These are phyloP conservation scores for Fusarium xylarioides DNA, from an alignment of 2,329 filamentous ascomycete species.

Conservation along the genomic window DNA sequence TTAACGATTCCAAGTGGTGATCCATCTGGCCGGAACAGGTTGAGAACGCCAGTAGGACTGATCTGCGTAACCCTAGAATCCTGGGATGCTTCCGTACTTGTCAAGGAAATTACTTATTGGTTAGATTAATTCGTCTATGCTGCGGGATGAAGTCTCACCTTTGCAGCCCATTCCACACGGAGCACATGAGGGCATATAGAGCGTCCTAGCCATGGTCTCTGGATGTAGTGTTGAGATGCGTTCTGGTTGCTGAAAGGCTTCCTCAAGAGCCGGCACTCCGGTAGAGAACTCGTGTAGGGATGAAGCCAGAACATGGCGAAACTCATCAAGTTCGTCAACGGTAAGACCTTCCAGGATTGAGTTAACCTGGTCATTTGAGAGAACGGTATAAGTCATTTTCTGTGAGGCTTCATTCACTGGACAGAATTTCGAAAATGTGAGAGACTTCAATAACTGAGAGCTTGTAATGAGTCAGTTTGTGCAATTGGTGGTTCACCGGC, in stretches of 20 bases:
- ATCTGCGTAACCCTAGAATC: slow-evolving; percentile 47
- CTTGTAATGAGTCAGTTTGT: neutral
- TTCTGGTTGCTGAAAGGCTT: slow-evolving; percentile 64
- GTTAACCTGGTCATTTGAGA: slow-evolving; percentile 66
- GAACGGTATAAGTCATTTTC: slow-evolving; percentile 65
- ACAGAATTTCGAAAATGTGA: neutral
- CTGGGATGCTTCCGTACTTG: slow-evolving; percentile 50
- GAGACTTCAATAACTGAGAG: neutral
- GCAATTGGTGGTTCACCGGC: neutral
- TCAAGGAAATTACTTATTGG: slow-evolving; percentile 69
- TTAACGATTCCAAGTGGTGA: slow-evolving; percentile 74
- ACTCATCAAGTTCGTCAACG: slow-evolving; percentile 60
- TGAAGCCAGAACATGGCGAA: slow-evolving; percentile 58
- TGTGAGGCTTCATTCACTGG: neutral
- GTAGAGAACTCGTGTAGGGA: slow-evolving; percentile 71
- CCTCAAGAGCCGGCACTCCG: slow-evolving; percentile 55
- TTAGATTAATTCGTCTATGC: slow-evolving; percentile 1
- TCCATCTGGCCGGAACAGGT: slow-evolving; percentile 72
- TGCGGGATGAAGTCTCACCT: slow-evolving; percentile 50
- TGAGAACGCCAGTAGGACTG: slow-evolving; percentile 72
- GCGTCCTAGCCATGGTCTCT: slow-evolving; percentile 64
- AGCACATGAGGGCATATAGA: slow-evolving; percentile 79
- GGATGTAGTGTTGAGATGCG: slow-evolving; percentile 59
- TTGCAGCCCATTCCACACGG: slow-evolving; percentile 74
- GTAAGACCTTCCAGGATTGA: slow-evolving; percentile 63